phyloP scores from a whole-genome alignment of 192 early-diverging fungal genomes.

The Fimicolochytrium jonesii region DNA sequence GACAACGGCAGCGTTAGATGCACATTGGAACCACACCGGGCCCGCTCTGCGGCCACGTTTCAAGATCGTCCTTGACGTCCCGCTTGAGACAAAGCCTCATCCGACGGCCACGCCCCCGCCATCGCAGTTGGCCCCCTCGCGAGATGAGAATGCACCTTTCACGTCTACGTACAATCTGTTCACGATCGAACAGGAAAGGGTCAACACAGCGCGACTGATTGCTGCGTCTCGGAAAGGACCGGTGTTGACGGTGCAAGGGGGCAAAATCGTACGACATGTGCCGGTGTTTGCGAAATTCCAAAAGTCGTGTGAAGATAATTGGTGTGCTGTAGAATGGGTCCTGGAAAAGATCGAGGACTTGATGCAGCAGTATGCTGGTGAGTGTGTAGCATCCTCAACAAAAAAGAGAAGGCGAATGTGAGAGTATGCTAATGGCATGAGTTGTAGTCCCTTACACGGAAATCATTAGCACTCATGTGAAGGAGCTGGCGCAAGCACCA shows the following conservation, averaged over 20 bases:
- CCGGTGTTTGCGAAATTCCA: background rate
- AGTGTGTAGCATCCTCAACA: too few relatives aligned
- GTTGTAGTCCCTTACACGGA: constrained; percentile 23
- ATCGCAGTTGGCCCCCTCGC: background rate
- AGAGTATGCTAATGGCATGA: background rate
- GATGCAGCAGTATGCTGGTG: constrained; percentile 19
- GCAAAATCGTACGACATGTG: background rate
- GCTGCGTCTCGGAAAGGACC: constrained; percentile 11
- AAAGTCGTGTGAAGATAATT: constrained; percentile 3
- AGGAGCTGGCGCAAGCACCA: background rate
- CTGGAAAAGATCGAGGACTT: constrained; percentile 11
- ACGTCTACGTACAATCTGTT: background rate
- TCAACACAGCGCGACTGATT: constrained; percentile 3
- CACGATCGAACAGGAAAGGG: background rate
- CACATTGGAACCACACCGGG: too few relatives aligned
- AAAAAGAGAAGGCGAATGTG: too few relatives aligned
- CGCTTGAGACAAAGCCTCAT: too few relatives aligned
- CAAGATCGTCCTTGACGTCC: too few relatives aligned
- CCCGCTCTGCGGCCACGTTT: too few relatives aligned
- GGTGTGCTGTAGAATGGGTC: constrained; percentile 15
- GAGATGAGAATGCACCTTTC: background rate
- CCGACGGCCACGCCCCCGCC: background rate
- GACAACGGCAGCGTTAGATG: background rate
- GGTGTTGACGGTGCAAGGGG: constrained; percentile 1
- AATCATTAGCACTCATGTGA: constrained; percentile 3